Conservation (phyloP, 2,329 filamentous ascomycete genomes). For the Curvularia spicifera region DNA sequence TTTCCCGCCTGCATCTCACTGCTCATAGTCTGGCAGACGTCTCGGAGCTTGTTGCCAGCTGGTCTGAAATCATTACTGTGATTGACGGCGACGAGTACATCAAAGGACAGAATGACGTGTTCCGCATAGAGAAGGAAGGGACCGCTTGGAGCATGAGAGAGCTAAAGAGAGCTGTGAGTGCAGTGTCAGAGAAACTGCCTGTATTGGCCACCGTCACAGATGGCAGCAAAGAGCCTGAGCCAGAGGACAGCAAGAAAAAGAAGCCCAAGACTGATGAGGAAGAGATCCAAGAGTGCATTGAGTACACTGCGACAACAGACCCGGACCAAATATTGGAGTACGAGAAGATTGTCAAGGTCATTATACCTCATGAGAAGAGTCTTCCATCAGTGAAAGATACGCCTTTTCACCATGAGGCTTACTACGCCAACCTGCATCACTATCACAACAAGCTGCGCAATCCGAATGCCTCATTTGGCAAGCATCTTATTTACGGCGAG, state of each 20-base stretch:
- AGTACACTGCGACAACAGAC: slow-evolving; percentile 38
- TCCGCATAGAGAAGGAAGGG: slow-evolving; percentile 73
- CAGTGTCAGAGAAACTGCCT: slow-evolving; percentile 37
- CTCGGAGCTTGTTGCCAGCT: slow-evolving; percentile 69
- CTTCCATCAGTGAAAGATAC: slow-evolving; percentile 76
- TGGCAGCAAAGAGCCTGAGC: slow-evolving; percentile 10
- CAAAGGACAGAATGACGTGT: slow-evolving; percentile 81
- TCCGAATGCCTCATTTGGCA: slow-evolving; percentile 71
- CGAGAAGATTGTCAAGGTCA: slow-evolving; percentile 71
- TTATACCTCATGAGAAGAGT: slow-evolving; percentile 73
- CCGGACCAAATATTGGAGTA: slow-evolving; percentile 74
- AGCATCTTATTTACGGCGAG: slow-evolving; percentile 82
- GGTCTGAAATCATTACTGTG: slow-evolving; percentile 69
- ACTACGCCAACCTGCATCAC: slow-evolving; percentile 71
- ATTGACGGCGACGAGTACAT: slow-evolving; percentile 74
- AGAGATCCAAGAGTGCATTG: slow-evolving; percentile 37
- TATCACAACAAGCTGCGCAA: slow-evolving; percentile 67
- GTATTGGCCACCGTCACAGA: slow-evolving; percentile 36
- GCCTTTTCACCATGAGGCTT: slow-evolving; percentile 85
- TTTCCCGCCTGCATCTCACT: slow-evolving; percentile 84
- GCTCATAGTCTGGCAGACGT: slow-evolving; percentile 69
- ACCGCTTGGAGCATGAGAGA: slow-evolving; percentile 50
- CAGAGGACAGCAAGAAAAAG: slow-evolving; percentile 34
- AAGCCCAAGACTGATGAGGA: slow-evolving; percentile 37
- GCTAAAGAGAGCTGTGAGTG: slow-evolving; percentile 46